Base-by-base conservation (phyloP, 139 green algal genomes). In the Trebouxia sp. region DNA sequence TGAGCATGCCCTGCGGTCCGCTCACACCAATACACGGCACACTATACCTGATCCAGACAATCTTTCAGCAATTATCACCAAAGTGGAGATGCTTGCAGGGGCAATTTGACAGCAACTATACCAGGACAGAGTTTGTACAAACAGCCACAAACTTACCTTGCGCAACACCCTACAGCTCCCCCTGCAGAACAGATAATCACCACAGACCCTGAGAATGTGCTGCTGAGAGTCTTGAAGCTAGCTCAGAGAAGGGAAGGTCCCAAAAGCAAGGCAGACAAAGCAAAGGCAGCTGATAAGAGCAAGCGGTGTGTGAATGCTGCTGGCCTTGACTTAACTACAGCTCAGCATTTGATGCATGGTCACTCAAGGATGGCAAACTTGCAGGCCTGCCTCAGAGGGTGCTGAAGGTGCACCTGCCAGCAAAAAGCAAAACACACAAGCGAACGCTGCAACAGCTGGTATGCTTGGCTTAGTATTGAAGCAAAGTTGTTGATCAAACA, bases 161-260 rank as follows among this genome's bases (percentile, higher is more conserved):
- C 84, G 17, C 69, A 78, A 30, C 86, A 90, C 76, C 70, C 87
- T 32, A 90, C 86, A 1, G 79, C 75, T 41, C 84, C 86, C 20
- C 83, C 83, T 26, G 76, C 39, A 32, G 50, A 55, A 38, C 38
- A 65, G 39, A 24, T 53, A 22, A 65, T 55, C 41, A 74, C 37
- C n/a, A 42, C 41, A 75, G 53, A 56, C 22, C 30, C 26, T 51
- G 38, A 43, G 4, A 65, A 65, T 58, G 53, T 42, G 0, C 62
- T 82, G n/a, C 65, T 82, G 28, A 28, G 65, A 12, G 47, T 53
- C 6, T n/a, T 51, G 51, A 65, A 58, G 51, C 53, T 72, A 43
- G 51, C 37, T 26, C 51, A 53, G 37, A 72, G 51, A 55, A 58
- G 41, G 51, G 76, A 62, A 53, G 51, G 41, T 22, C 51, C 28